Conservation (phyloP, 176 grass and related monocot genomes). For the Zea luxurians region DNA sequence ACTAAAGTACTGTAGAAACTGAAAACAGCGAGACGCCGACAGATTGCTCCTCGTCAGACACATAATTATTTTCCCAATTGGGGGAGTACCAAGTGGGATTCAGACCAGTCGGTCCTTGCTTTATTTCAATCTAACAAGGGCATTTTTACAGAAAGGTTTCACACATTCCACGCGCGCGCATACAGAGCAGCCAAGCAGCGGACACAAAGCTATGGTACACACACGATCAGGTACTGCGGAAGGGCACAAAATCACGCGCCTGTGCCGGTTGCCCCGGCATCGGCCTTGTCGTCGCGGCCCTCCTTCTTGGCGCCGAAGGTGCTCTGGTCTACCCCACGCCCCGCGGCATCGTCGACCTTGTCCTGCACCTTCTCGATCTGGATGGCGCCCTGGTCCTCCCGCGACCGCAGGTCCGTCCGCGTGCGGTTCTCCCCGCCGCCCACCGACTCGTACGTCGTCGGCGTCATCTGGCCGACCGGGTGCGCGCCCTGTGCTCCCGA, state of each 20-base stretch:
- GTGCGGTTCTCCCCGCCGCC: slow-evolving; percentile 56
- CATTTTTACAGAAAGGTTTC: not conserved
- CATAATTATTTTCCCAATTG: no score
- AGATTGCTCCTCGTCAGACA: no score
- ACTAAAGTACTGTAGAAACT: no score
- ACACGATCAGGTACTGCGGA: not conserved
- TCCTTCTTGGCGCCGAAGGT: slow-evolving; percentile 39
- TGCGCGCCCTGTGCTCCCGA: slow-evolving; percentile 60
- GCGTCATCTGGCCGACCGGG: slow-evolving; percentile 42
- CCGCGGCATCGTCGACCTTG: slow-evolving; percentile 53
- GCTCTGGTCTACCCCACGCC: slow-evolving; percentile 23
- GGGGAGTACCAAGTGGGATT: no score
- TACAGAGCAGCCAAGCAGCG: not conserved
- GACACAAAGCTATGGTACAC: not conserved
- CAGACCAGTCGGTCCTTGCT: not conserved
- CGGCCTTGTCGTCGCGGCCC: not conserved
- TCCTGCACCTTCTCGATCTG: slow-evolving; percentile 69
- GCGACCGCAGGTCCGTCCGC: slow-evolving; percentile 45
- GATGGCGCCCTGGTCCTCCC: slow-evolving; percentile 61
- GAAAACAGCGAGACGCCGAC: no score
- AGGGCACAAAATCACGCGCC: not conserved
- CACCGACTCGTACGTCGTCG: slow-evolving; percentile 72
- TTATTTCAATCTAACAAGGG: not conserved
- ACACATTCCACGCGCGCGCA: not conserved
- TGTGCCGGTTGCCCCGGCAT: slow-evolving; percentile 29